Conservation (phyloP, 345 rosid genomes). For the Sonneratia caseolaris region DNA sequence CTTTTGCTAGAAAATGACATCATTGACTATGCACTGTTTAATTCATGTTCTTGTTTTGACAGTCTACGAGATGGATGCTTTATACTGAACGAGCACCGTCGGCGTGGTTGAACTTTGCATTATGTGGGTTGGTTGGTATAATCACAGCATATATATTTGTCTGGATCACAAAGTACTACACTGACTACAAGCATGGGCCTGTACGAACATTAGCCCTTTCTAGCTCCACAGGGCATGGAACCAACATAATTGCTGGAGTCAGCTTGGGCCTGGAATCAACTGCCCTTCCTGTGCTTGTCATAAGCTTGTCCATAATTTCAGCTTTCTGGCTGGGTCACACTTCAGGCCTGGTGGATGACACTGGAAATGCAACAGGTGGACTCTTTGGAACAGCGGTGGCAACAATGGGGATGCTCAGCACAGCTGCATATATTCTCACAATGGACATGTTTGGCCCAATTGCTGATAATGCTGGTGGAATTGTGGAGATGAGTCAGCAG, state of each 20-base stretch:
- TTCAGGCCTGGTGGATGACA: conserved; percentile 87
- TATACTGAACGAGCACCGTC: conserved; percentile 94
- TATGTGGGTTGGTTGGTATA: conserved; percentile 96
- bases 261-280: conserved; percentile 99
- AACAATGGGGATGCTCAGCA: conserved; percentile 99
- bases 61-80: conserved; percentile 99
- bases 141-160: conserved; percentile 89
- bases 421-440: conserved; percentile 96
- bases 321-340: conserved; percentile 94
- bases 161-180: conserved; percentile 90
- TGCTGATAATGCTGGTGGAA: conserved; percentile 99
- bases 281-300: conserved; percentile 89
- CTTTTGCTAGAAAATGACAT: conserved; percentile 3
- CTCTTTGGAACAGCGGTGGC: conserved; percentile 99
- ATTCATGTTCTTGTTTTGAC: conserved; percentile 9
- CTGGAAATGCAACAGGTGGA: conserved; percentile 81
- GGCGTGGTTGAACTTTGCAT: conserved; percentile 91
- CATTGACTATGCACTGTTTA: not conserved
- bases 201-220: conserved; percentile 88
- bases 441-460: conserved; percentile 99
- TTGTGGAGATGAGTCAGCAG: conserved; percentile 99
- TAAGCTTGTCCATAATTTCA: conserved; percentile 69
- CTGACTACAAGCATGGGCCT: conserved; percentile 97
- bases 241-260: conserved; percentile 96
- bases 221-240: conserved; percentile 97